Evolutionary conservation across 1,284 basidiomycete species (phyloP).

Genomic region (Leccinum proliferum): DNA sequence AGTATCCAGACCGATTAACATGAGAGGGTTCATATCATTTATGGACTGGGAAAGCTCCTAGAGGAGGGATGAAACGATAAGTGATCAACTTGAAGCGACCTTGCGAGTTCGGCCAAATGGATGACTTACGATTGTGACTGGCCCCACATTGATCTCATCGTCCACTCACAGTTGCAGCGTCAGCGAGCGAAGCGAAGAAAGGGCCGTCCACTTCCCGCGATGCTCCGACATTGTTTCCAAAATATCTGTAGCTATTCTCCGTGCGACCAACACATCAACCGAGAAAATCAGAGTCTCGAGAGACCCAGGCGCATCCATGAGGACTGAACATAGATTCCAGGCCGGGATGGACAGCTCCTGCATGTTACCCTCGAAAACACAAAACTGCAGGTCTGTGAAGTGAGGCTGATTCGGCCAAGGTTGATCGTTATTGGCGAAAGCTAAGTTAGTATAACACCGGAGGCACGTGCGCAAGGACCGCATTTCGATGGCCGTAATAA

Average conservation of each 20-base stretch:
- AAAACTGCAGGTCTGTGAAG: too few species aligned
- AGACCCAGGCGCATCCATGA: neutral
- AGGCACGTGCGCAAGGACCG: neutral
- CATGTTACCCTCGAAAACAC: too few species aligned
- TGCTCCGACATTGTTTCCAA: neutral
- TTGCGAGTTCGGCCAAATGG: too few species aligned
- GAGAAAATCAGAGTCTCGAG: neutral
- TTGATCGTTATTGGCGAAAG: too few species aligned
- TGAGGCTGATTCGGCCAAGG: too few species aligned
- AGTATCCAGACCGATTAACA: neutral
- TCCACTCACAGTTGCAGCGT: neutral
- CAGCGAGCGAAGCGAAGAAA: neutral
- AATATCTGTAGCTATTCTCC: neutral
- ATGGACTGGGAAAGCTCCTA: neutral
- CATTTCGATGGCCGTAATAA: neutral
- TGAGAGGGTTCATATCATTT: neutral
- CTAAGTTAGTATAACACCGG: too few species aligned
- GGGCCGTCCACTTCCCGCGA: neutral
- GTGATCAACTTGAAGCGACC: neutral
- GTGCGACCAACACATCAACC: neutral
- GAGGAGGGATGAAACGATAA: neutral
- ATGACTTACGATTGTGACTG: neutral
- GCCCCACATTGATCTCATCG: neutral
- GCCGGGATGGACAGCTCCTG: too few species aligned
- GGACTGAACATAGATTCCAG: too few species aligned